phyloP scores from a whole-genome alignment of 2,329 filamentous ascomycete genomes.

The Cordyceps militaris region DNA sequence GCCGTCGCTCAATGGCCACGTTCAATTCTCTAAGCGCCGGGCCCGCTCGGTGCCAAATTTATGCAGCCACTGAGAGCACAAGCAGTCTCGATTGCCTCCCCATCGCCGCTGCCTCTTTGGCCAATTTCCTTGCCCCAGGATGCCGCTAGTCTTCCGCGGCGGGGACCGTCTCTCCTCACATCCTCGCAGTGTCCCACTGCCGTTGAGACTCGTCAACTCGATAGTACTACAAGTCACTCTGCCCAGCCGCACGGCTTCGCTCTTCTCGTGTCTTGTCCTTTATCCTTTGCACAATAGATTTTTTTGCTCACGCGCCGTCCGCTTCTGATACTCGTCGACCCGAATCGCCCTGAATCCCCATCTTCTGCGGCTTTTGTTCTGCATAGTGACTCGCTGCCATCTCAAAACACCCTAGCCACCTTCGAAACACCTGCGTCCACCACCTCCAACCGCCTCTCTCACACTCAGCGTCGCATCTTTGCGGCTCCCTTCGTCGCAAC shows the following conservation, averaged over 20 bases:
- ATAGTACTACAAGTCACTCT: conserved; percentile 6
- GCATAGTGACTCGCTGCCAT: not conserved
- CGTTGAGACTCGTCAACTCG: not conserved
- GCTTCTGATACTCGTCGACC: not conserved
- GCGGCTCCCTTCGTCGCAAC: conserved; percentile 14
- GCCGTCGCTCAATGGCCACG: conserved; percentile 13
- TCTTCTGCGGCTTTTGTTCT: not conserved
- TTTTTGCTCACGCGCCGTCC: not conserved
- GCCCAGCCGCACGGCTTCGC: conserved; percentile 3
- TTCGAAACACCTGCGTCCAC: conserved; percentile 7
- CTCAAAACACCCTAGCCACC: conserved; percentile 8
- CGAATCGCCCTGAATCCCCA: not conserved
- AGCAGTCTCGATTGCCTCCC: conserved; percentile 16
- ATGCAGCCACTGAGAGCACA: conserved; percentile 21
- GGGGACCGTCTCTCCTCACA: not conserved
- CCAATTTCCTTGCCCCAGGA: not conserved
- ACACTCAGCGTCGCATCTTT: conserved; percentile 22
- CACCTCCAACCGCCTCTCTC: conserved; percentile 18
- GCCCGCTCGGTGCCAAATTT: conserved; percentile 22
- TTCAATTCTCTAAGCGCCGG: conserved; percentile 20
- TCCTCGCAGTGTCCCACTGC: not conserved
- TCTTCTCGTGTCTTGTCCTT: not conserved
- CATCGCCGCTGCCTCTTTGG: conserved; percentile 19
- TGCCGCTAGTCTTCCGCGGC: not conserved
- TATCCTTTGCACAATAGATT: conserved; percentile 5